Evolutionary conservation across 805 yeast species (phyloP), one percentile per base, ranked within the genome.

Genomic region (Teunomyces tritomae): DNA sequence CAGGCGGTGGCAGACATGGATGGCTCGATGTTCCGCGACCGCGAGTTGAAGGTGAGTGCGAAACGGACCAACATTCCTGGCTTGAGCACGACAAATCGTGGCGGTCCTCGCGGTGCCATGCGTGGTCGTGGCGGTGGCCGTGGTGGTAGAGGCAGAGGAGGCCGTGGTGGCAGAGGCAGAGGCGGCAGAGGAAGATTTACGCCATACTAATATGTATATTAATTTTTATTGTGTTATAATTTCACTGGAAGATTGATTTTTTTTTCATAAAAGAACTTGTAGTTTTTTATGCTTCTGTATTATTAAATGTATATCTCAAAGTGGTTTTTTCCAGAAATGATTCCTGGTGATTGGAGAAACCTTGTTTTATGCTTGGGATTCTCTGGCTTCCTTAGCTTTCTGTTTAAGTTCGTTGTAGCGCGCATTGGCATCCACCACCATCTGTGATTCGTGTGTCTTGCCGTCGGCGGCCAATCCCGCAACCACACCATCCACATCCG

Each of bases 1-100:
- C 74, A 77, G 50, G 95, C 96, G 1, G 72, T 88, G 36, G 68
- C 64, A 6, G 70, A 75, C 11, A 70, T 85, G 51, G 82, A 87
- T 57, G 92, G 85, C 28, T 70, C 84, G 1, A 68, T 73, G 24
- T 83, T 89, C 60, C 74, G 81, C 55, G 91, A 86, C 20, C 76
- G 96, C 49, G 79, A 78, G 51, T 71, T 89, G 56, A 87, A 85
- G 62, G 94, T 89, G 28, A 71, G 76, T 30, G 84, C 87, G 14
- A 89, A 89, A 64, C 77, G 96, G 58, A 88, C 96, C 2, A 89
- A 89, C 57, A 65, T 88, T 16, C 96, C 95, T 2, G 92, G 92
- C 1, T 71, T 83, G 58, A 59, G 67, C 32, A 49, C 60, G 13
- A 51, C 62, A 24, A 59, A 57, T 39, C 52, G 73, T 36, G 68